These are phyloP conservation scores for Colletotrichum sp. DNA, from an alignment of 2,329 filamentous ascomycete species.

Conservation along the genomic window DNA sequence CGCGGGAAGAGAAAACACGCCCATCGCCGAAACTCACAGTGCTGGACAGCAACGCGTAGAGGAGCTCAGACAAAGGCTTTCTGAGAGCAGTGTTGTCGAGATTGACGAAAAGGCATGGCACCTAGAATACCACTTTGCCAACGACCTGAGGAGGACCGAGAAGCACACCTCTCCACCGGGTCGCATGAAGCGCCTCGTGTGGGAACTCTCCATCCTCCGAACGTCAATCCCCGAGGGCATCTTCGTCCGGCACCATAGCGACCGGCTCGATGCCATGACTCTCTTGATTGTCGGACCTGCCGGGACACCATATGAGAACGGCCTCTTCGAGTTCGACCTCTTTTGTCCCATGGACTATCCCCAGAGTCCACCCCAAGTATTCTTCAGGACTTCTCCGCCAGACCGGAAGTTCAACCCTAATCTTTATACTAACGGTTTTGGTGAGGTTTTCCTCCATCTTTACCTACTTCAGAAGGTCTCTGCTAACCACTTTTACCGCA, in stretches of 20 bases:
- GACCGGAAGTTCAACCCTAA: slow-evolving; percentile 51
- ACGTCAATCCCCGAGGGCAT: slow-evolving; percentile 55
- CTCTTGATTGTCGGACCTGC: slow-evolving; percentile 52
- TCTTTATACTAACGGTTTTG: slow-evolving; percentile 51
- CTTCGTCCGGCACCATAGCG: slow-evolving; percentile 49
- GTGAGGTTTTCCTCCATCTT: slow-evolving; percentile 30
- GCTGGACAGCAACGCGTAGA: background rate
- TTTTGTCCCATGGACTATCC: slow-evolving; percentile 48
- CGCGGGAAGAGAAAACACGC: background rate
- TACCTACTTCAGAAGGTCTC: background rate
- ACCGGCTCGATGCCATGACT: slow-evolving; percentile 55
- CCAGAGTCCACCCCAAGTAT: slow-evolving; percentile 41
- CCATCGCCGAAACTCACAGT: background rate
- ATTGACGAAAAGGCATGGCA: background rate
- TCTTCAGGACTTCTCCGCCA: slow-evolving; percentile 43
- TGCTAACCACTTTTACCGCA: slow-evolving; percentile 17
- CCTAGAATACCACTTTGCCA: background rate
- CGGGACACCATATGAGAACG: slow-evolving; percentile 57
- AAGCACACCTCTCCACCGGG: background rate
- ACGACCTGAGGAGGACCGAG: background rate
- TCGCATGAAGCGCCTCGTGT: slow-evolving; percentile 52
- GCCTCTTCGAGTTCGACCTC: slow-evolving; percentile 60
- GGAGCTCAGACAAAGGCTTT: background rate
- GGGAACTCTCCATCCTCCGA: slow-evolving; percentile 48
- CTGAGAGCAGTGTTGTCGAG: background rate